These are phyloP conservation scores for Venturia effusa DNA, from an alignment of 2,329 filamentous ascomycete genomes.

Conservation along the genomic window DNA sequence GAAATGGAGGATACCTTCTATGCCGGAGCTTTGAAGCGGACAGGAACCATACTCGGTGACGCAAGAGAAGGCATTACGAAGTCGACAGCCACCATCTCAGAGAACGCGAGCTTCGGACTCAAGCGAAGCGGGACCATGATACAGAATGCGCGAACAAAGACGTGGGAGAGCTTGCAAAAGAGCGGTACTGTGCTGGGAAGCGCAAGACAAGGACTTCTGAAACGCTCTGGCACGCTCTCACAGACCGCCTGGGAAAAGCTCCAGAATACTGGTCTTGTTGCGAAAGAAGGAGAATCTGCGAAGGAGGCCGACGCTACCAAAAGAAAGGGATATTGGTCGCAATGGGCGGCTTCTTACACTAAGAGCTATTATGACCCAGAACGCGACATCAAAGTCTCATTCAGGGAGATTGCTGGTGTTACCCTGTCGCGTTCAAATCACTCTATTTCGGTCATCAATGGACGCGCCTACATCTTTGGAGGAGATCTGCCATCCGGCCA, in stretches of 20 bases:
- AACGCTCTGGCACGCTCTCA: constrained; percentile 7
- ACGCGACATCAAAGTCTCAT: constrained; percentile 39
- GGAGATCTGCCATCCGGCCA: constrained; percentile 27
- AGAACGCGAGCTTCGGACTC: constrained; percentile 4
- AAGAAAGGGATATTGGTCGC: constrained; percentile 19
- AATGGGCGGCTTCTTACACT: constrained; percentile 34
- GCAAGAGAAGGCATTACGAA: constrained; percentile 8
- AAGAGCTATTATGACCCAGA: constrained; percentile 38
- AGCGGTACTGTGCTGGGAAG: constrained; percentile 5
- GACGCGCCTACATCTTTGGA: constrained; percentile 46
- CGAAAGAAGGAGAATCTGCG: background rate
- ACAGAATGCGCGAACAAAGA: background rate
- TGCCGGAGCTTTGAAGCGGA: constrained; percentile 7
- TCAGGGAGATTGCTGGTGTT: constrained; percentile 36
- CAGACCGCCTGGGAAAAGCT: background rate
- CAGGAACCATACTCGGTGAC: constrained; percentile 6
- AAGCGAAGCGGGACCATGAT: constrained; percentile 5
- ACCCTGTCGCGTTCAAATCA: constrained; percentile 39
- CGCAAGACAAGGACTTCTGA: background rate
- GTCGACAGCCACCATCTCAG: background rate
- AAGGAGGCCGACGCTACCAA: constrained; percentile 24
- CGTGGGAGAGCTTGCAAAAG: constrained; percentile 4
- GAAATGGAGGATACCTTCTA: constrained; percentile 11
- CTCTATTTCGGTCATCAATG: constrained; percentile 41
- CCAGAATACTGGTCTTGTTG: background rate